Base-by-base conservation (phyloP, 1,139 yeast genomes). In the Hanseniaspora uvarum region DNA sequence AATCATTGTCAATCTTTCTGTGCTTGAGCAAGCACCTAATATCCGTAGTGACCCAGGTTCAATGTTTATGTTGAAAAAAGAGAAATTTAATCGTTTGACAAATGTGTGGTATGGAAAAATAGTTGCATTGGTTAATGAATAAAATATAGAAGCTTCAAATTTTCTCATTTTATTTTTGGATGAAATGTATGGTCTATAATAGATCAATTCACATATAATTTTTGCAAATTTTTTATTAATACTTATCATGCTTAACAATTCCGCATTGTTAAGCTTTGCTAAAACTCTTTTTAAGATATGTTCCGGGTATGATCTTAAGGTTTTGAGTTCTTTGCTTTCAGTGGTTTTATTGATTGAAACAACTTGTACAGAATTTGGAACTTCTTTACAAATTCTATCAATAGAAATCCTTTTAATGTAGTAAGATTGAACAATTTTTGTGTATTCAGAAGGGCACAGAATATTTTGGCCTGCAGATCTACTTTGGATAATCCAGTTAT, bases 101-200 rank as follows among this genome's bases (percentile, higher is more conserved):
- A 26, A 43, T 6, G 37, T 21, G n/a, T 41, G 23, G 30, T 50
- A 50, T 30, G 53, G 53, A 5, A 41, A 50, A 12, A 31, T 26
- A 7, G 53, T 50, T 18, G 31, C 12, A 3, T 50, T 28, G n/a
- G 37, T 26, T 14, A 40, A 18, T 12, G 53, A 50, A 28, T 50
- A 43, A 16, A 50, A 30, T n/a, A 50, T 19, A 5, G 48, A 36
- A 4, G 46, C 23, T 24, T 50, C 53, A 28, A 50, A 31, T 37
- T 43, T 50, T 40, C 34, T 38, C 48, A 50, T 28, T 24, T 50
- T 36, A 7, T 36, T 19, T n/a, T 36, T 18, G 3, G 33, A 28
- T 10, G 44, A 28, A n/a, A 43, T 39, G 40, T 28, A 50, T 38
- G 53, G 53, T 16, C 53, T 50, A 19, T 50, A 50, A 23, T 50